A percentile compares a stretch with the other conserved stretches of the same genome.
phyloP scores from a whole-genome alignment of 2,329 filamentous ascomycete genomes.

The Dendrostoma leiphaemia region DNA sequence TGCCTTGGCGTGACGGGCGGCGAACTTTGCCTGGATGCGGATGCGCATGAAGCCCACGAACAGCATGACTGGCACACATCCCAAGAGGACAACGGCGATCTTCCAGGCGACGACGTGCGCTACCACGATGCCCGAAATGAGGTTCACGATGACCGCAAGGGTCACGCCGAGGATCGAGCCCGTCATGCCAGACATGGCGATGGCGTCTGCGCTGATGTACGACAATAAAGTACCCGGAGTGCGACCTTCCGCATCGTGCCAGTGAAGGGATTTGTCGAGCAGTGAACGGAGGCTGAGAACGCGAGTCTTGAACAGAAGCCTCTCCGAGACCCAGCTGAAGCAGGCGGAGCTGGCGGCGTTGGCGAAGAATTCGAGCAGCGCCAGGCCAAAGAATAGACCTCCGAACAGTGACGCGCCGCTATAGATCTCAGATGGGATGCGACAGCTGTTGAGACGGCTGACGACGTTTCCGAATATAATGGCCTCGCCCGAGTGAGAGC shows the following conservation, averaged over 20 bases:
- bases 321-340: constrained; percentile 56
- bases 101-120: constrained; percentile 73
- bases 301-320: constrained; percentile 53
- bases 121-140: constrained; percentile 64
- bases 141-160: constrained; percentile 67
- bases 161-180: constrained; percentile 69
- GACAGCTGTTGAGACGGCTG: constrained; percentile 52
- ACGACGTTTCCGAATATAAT: constrained; percentile 61
- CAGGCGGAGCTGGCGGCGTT: constrained; percentile 54
- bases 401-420: constrained; percentile 51
- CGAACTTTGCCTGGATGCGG: constrained; percentile 57
- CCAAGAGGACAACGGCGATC: constrained; percentile 70
- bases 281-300: constrained; percentile 55
- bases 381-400: constrained; percentile 59
- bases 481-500: constrained; percentile 54
- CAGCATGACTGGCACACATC: constrained; percentile 66
- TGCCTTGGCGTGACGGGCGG: constrained; percentile 61
- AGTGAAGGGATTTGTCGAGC: constrained; percentile 55
- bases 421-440: constrained; percentile 43
- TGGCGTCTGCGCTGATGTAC: constrained; percentile 67
- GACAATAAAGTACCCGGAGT: constrained; percentile 61
- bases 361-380: constrained; percentile 56
- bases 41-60: constrained; percentile 69
- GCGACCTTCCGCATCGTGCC: constrained; percentile 65
- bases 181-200: constrained; percentile 64